Conservation (phyloP, 176 grass and related monocot species). For the Zizania latifolia region DNA sequence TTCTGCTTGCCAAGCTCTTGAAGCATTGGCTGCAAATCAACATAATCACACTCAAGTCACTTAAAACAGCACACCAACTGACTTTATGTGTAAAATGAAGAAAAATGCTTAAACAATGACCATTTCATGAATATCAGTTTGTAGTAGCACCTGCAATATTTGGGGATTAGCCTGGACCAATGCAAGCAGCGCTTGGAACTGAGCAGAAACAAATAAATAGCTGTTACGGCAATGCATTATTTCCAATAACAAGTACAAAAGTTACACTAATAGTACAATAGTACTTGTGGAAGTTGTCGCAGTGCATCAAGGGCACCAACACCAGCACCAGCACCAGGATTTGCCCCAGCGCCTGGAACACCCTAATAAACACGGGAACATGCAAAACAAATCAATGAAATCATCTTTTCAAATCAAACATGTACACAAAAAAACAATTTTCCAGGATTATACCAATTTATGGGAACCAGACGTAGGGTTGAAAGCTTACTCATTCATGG, state of each 20-base stretch:
- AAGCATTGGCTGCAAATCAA: slow-evolving; percentile 88
- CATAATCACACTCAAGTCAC: background rate
- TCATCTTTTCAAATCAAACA: background rate
- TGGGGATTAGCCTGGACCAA: slow-evolving; percentile 92
- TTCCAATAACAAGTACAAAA: background rate
- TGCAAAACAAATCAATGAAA: slow-evolving; percentile 16
- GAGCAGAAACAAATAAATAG: slow-evolving; percentile 16
- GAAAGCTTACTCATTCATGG: no score
- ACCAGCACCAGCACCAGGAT: slow-evolving; percentile 28
- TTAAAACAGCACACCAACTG: background rate
- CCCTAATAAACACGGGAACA: slow-evolving; percentile 37
- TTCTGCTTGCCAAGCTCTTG: slow-evolving; percentile 98
- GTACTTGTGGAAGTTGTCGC: slow-evolving; percentile 76
- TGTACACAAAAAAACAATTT: background rate
- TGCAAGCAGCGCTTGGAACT: slow-evolving; percentile 80
- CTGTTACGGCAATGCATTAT: background rate
- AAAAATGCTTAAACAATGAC: background rate
- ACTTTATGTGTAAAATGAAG: background rate
- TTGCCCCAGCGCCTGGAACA: slow-evolving; percentile 42
- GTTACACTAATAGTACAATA: background rate
- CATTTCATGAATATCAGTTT: background rate
- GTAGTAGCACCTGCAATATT: slow-evolving; percentile 63
- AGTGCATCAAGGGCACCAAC: slow-evolving; percentile 68
- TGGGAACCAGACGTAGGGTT: no score
- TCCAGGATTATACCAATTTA: background rate